These are phyloP conservation scores for Amborella trichopoda DNA, from an alignment of 164 flowering plant species.

Conservation along the genomic window DNA sequence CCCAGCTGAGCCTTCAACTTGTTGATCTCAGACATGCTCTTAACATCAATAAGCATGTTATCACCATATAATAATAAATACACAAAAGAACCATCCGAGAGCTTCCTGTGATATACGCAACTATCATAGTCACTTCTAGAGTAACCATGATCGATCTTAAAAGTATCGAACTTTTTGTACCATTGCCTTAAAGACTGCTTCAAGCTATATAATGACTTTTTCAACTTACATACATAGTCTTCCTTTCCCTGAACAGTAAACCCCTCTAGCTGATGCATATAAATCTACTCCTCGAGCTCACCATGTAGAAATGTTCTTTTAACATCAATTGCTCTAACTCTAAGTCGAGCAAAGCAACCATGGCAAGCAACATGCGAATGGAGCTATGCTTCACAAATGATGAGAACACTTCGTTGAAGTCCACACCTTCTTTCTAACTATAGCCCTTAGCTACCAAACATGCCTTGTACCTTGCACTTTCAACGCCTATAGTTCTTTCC, in stretches of 20 bases:
- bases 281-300: neutral
- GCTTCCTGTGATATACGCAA: neutral
- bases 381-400: neutral
- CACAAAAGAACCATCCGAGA: neutral
- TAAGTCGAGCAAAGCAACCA: neutral
- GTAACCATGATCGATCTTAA: neutral
- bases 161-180: neutral
- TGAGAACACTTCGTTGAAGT: slow-evolving; percentile 1
- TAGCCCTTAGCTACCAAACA: neutral
- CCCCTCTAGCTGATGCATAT: neutral
- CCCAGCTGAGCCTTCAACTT: neutral
- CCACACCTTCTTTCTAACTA: neutral
- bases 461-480: neutral
- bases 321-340: neutral
- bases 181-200: neutral
- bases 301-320: neutral
- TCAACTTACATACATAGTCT: neutral
- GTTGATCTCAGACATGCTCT: neutral
- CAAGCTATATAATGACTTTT: neutral
- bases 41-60: neutral
- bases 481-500: neutral
- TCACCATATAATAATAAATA: neutral
- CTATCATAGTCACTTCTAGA: neutral
- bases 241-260: neutral
- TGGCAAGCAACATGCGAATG: neutral